Evolutionary conservation across 441 rosid genomes (phyloP), one percentile per base, ranked within the genome.

Genomic region (Arabidopsis hybrid): DNA sequence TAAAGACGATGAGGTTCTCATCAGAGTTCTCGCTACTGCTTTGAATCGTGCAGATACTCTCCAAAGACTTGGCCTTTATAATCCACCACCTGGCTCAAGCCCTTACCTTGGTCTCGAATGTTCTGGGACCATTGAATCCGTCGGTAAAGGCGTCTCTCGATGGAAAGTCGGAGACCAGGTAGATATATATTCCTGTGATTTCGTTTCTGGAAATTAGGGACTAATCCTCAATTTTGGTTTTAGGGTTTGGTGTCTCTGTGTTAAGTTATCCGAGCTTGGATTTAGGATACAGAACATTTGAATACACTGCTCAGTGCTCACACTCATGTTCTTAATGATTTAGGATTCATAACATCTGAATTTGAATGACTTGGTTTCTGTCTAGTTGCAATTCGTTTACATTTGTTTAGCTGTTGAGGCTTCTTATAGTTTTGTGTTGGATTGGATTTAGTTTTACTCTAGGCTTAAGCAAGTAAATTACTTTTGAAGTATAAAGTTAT

Each of bases 111-210:
- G 97, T 55, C 88, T 95, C 26, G 99, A 92, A 74, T 95, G 99
- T 66, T 92, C 97, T 13, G 97, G 97, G 16, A 91, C 87, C 58
- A 53, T 95, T 7, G 86, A 79, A 52, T 80, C 93, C n/a, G 76
- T 89, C 0, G 97, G 97, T 5, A 79, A 76, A 35, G 60, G 47
- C 59, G 97, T 92, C 50, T 86, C 93, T 42, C 88, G 88, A 21
- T 95, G 97, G 97, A 91, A 88, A 69, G 79, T 86, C 12, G 97
- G 97, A 47, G 93, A 91, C 71, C 86, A 89, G 92, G 99, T 90
- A 43, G 40, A 21, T 21, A 50, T 18, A 1, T 12, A 31, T 43
- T 60, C 21, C 26, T 60, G 8, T 72, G 34, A 6, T 65, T 56
- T 64, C 18, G 10, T 55, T 8, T 73, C 29, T 47, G 53, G 11